Conservation (phyloP, 2,329 filamentous ascomycete genomes). For the Aspergillus neotritici region DNA sequence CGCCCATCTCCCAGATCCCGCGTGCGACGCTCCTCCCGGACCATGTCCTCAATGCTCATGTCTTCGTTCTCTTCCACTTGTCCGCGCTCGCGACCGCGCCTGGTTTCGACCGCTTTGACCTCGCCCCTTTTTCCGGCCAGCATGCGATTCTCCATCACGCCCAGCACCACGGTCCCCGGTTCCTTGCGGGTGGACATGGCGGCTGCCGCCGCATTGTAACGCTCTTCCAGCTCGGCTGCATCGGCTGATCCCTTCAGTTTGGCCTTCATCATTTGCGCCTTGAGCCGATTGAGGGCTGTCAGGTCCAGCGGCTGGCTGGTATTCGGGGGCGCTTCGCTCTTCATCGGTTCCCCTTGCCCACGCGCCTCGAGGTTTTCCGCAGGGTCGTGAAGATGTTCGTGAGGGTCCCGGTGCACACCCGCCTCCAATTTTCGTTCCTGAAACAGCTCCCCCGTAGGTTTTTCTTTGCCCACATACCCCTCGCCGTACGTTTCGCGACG, state of each 20-base stretch:
- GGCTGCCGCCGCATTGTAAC: constrained; percentile 73
- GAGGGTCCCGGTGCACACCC: constrained; percentile 40
- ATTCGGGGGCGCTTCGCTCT: constrained; percentile 48
- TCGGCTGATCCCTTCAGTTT: constrained; percentile 75
- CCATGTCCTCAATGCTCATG: constrained; percentile 96
- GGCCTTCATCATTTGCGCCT: constrained; percentile 93
- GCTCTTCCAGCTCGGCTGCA: constrained; percentile 68
- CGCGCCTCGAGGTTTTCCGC: constrained; percentile 32
- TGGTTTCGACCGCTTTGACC: constrained; percentile 71
- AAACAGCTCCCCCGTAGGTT: constrained; percentile 81
- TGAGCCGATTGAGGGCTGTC: constrained; percentile 78
- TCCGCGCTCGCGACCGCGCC: constrained; percentile 76
- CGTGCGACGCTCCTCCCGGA: constrained; percentile 85
- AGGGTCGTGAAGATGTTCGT: constrained; percentile 26
- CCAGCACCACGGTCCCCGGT: constrained; percentile 69
- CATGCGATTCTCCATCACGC: constrained; percentile 84
- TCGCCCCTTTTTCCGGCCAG: constrained; percentile 70
- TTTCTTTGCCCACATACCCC: constrained; percentile 77
- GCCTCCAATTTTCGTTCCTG: constrained; percentile 64
- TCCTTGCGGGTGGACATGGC: constrained; percentile 54
- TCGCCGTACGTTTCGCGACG: constrained; percentile 75
- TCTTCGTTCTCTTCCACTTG: constrained; percentile 86
- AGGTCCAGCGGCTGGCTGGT: constrained; percentile 59
- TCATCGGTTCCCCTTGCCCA: constrained; percentile 54
- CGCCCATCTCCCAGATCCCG: constrained; percentile 74